phyloP scores from a whole-genome alignment of 129 eudicot genomes.

The Smallanthus sonchifolius region DNA sequence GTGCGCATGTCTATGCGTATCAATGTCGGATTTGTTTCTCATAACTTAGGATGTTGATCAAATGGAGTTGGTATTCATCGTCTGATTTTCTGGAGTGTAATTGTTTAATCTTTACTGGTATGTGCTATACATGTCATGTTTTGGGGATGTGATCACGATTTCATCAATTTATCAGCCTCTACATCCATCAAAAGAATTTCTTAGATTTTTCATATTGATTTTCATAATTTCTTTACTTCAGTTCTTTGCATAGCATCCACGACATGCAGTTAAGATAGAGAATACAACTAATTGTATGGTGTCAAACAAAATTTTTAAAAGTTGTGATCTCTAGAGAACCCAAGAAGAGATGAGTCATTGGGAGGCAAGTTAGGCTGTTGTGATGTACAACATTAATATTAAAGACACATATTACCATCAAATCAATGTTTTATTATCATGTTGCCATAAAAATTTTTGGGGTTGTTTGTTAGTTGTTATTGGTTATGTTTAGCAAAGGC shows the following conservation, averaged over 20 bases:
- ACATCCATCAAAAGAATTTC: background rate
- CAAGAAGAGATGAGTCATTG: constrained; percentile 1
- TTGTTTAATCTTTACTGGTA: background rate
- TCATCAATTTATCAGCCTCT: background rate
- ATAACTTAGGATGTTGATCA: background rate
- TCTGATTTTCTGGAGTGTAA: background rate
- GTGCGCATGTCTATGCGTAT: background rate
- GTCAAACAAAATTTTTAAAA: background rate
- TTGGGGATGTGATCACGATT: background rate
- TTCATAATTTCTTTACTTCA: background rate
- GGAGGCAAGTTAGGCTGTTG: constrained; percentile 7
- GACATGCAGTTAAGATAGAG: background rate
- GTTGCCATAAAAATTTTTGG: background rate
- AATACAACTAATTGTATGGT: background rate
- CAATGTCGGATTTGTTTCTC: background rate
- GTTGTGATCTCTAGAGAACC: background rate
- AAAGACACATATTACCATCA: background rate
- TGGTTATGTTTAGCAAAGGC: background rate
- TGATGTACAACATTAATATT: background rate
- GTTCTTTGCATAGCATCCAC: background rate
- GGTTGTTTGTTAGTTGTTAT: background rate
- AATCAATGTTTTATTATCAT: background rate
- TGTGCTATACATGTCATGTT: background rate
- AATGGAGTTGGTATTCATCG: background rate
- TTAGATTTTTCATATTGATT: background rate